Conservation (phyloP, 495 filamentous ascomycete species). For the Letharia lupina region DNA sequence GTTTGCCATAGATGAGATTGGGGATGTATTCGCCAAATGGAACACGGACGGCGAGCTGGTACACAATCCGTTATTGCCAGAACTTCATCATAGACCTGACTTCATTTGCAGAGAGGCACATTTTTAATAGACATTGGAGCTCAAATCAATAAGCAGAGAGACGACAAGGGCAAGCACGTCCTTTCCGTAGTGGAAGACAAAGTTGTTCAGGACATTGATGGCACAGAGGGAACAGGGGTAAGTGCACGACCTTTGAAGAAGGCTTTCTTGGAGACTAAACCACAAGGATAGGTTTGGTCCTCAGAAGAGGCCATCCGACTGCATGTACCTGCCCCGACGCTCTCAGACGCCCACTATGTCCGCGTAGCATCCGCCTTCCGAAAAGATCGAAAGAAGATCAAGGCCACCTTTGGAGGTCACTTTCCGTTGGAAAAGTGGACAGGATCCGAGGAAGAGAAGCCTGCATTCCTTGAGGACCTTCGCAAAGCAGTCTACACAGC, state of each 20-base stretch:
- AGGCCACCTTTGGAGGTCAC: slow-evolving; percentile 32
- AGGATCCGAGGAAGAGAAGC: slow-evolving; percentile 36
- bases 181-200: slow-evolving; percentile 64
- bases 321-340: slow-evolving; percentile 58
- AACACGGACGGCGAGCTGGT: slow-evolving; percentile 47
- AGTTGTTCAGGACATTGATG: slow-evolving; percentile 63
- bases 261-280: neutral
- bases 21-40: slow-evolving; percentile 53
- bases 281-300: slow-evolving; percentile 21
- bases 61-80: too few relatives aligned
- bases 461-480: slow-evolving; percentile 50
- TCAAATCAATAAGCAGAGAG: slow-evolving; percentile 49
- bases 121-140: slow-evolving; percentile 58
- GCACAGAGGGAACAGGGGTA: slow-evolving; percentile 59
- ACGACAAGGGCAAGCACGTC: slow-evolving; percentile 44
- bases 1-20: slow-evolving; percentile 43
- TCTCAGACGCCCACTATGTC: slow-evolving; percentile 56
- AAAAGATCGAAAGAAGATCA: slow-evolving; percentile 41
- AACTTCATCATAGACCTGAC: too few relatives aligned
- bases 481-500: slow-evolving; percentile 52
- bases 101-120: slow-evolving; percentile 33
- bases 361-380: slow-evolving; percentile 58
- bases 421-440: slow-evolving; percentile 38
- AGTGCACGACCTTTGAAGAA: slow-evolving; percentile 32
- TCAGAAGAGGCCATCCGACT: slow-evolving; percentile 51